Percentiles rank a stretch among this genome's conserved stretches.
Evolutionary conservation across 768 basidiomycete genomes (phyloP).

Genomic region (Serendipita sp.): DNA sequence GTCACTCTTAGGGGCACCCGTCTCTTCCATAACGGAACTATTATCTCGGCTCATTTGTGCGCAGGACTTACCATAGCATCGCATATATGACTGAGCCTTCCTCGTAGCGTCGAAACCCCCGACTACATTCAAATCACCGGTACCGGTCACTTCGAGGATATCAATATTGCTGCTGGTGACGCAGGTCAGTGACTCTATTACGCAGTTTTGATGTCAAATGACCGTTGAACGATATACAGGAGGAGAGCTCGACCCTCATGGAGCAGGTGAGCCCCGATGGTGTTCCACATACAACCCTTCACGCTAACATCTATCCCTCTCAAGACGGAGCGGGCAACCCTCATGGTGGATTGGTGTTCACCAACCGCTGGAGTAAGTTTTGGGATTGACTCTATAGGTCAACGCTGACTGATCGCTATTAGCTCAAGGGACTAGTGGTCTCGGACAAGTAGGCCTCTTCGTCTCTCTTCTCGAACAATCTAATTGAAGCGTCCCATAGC

Average conservation of each 20-base stretch:
- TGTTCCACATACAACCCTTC: slow-evolving; percentile 19
- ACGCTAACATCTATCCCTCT: not conserved
- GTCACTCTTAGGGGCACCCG: slow-evolving; percentile 20
- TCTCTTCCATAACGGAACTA: slow-evolving; percentile 26
- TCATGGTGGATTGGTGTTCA: slow-evolving; percentile 23
- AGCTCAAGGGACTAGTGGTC: not conserved
- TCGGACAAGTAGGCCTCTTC: not conserved
- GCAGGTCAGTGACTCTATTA: slow-evolving; percentile 13
- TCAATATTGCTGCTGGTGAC: slow-evolving; percentile 24
- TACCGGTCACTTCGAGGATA: slow-evolving; percentile 25
- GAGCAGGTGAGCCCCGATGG: slow-evolving; percentile 21
- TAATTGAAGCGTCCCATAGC: not conserved
- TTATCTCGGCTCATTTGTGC: slow-evolving; percentile 20
- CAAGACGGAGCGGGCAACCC: slow-evolving; percentile 20
- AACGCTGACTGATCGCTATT: slow-evolving; percentile 10
- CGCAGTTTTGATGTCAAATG: no score
- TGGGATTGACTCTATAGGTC: slow-evolving; percentile 12
- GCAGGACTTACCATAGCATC: not conserved
- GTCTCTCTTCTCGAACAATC: not conserved
- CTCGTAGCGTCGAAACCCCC: slow-evolving; percentile 36
- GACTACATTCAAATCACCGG: slow-evolving; percentile 61
- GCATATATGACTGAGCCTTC: slow-evolving; percentile 18
- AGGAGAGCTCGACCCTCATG: slow-evolving; percentile 28
- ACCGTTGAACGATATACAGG: slow-evolving; percentile 14
- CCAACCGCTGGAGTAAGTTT: slow-evolving; percentile 14